phyloP scores from a whole-genome alignment of 208 protist genomes.

The Acanthamoeba healyi region DNA sequence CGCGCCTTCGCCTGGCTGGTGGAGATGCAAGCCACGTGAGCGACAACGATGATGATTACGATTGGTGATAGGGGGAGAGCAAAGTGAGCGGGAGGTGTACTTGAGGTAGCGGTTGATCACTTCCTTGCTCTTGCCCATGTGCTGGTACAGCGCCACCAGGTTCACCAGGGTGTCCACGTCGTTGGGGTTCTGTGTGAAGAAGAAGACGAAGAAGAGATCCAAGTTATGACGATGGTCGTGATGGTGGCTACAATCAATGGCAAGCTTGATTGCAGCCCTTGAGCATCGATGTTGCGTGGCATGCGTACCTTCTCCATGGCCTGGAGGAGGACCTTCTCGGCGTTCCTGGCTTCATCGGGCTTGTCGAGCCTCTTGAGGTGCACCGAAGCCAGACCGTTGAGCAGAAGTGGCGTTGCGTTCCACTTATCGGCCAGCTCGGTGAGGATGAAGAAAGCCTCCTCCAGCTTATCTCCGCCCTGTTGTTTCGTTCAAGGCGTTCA shows the following conservation, averaged over 20 bases:
- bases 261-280: too few relatives aligned
- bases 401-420: slow-evolving; percentile 78
- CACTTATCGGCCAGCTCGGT: slow-evolving; percentile 84
- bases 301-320: slow-evolving; percentile 75
- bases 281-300: too few relatives aligned
- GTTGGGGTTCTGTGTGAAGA: slow-evolving; percentile 64
- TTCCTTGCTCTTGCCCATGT: slow-evolving; percentile 74
- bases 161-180: slow-evolving; percentile 74
- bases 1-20: slow-evolving; percentile 70
- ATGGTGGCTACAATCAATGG: too few relatives aligned
- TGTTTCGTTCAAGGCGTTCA: neutral
- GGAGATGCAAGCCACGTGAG: neutral
- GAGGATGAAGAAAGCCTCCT: slow-evolving; percentile 83
- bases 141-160: slow-evolving; percentile 70
- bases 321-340: slow-evolving; percentile 81
- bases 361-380: slow-evolving; percentile 76
- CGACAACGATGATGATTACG: neutral
- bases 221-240: neutral
- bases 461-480: slow-evolving; percentile 81
- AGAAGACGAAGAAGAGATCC: neutral
- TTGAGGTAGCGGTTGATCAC: slow-evolving; percentile 75
- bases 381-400: slow-evolving; percentile 80
- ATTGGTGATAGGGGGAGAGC: neutral
- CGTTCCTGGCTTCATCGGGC: slow-evolving; percentile 74
- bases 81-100: neutral